Evolutionary conservation across 345 rosid species (phyloP).

Genomic region (Aegle marmelos): DNA sequence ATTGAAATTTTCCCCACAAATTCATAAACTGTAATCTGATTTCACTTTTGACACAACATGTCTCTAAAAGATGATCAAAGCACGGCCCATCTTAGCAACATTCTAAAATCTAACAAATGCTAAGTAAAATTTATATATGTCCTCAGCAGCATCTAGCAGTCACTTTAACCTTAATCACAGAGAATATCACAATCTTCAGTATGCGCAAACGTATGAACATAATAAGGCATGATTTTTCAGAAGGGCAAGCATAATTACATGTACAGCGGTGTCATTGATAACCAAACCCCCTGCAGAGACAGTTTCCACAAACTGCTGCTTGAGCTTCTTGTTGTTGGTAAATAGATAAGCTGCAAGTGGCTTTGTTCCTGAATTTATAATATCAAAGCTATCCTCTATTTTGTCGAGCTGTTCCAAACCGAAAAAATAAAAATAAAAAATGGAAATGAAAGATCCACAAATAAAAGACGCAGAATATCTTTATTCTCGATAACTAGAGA

Average conservation of each 20-base stretch:
- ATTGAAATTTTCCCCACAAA: background rate
- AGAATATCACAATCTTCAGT: background rate
- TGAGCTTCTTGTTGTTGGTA: slow-evolving; percentile 67
- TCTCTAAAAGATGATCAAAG: background rate
- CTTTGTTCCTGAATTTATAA: slow-evolving; percentile 69
- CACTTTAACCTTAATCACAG: slow-evolving; percentile 1
- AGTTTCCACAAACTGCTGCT: slow-evolving; percentile 55
- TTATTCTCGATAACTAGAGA: background rate
- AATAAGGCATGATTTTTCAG: background rate
- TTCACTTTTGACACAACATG: background rate
- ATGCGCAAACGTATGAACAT: background rate
- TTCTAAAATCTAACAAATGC: background rate
- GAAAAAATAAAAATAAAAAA: slow-evolving; percentile 8
- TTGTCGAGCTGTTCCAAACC: slow-evolving; percentile 56
- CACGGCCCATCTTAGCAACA: background rate
- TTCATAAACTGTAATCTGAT: background rate
- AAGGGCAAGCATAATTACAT: slow-evolving; percentile 44
- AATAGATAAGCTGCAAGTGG: slow-evolving; percentile 96
- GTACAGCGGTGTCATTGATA: slow-evolving; percentile 79
- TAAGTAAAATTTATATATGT: background rate
- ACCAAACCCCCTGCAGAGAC: slow-evolving; percentile 87
- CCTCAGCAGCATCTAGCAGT: background rate
- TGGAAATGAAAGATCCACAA: background rate
- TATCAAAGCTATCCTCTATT: slow-evolving; percentile 71
- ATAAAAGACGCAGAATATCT: background rate